Percentiles rank a stretch among this genome's conserved stretches.
Evolutionary conservation across 1,284 basidiomycete species (phyloP).

Genomic region (Cryptococcus floricola): DNA sequence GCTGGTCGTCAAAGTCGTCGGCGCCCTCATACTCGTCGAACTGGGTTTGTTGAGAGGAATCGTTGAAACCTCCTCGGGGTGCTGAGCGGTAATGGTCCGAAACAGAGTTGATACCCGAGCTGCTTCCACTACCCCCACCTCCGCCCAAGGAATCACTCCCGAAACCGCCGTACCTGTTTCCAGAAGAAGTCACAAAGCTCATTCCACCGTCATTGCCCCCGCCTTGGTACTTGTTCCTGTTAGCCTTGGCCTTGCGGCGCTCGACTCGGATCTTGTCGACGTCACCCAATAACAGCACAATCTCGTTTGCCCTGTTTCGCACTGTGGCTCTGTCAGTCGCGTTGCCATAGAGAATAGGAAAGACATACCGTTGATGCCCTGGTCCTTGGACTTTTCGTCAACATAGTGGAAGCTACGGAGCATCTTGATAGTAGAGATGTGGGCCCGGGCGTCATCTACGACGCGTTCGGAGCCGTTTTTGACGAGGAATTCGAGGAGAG

Average conservation of each 20-base stretch:
- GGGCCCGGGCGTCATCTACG: conserved; percentile 92
- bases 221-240: conserved; percentile 87
- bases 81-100: conserved; percentile 28
- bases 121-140: conserved; percentile 52
- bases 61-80: conserved; percentile 9
- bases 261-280: conserved; percentile 86
- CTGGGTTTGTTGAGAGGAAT: conserved; percentile 48
- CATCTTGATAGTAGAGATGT: conserved; percentile 95
- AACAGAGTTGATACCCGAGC: conserved; percentile 24
- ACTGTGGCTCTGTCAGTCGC: conserved; percentile 54
- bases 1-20: conserved; percentile 69
- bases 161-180: conserved; percentile 73
- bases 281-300: conserved; percentile 83
- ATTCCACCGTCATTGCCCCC: conserved; percentile 68
- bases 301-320: conserved; percentile 87
- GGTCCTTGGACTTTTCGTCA: conserved; percentile 97
- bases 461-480: conserved; percentile 99
- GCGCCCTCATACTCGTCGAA: conserved; percentile 94
- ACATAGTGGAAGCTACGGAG: conserved; percentile 97
- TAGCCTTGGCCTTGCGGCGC: conserved; percentile 87
- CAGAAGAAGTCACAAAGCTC: conserved; percentile 44
- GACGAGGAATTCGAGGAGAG: conserved; percentile 90
- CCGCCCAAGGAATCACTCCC: conserved; percentile 62
- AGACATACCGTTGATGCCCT: conserved; percentile 79
- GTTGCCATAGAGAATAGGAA: background rate